Base-by-base conservation (phyloP, 73 alveolate genomes). In the Paramecium tetraurelia region DNA sequence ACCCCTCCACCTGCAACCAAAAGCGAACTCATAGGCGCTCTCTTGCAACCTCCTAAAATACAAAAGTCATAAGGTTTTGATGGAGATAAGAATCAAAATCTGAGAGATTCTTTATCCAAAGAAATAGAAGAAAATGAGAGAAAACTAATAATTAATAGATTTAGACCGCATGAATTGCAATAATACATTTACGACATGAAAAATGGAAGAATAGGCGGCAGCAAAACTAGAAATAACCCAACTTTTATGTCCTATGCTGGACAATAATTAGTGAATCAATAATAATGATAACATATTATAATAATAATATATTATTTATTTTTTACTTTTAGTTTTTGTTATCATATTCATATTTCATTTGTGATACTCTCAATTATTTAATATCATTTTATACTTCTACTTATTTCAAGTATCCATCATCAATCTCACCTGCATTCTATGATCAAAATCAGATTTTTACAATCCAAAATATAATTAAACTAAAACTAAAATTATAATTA, bases 191-290 rank as follows among this genome's bases (percentile, higher is more conserved):
- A 72, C 14, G 86, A 72, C 31, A 40, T 72, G 57, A 72, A 38
- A 40, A 72, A 72, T 72, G 86, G 86, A 72, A 72, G 59, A 40
- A 72, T 72, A 12, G 59, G 59, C 4, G 86, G 86, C 5, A 29
- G 18, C 14, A 72, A 38, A 72, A 72, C 59, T 4, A 72, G 86
- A 72, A 72, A 72, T 35, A 72, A 33, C 38, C 86, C 86, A 36
- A 72, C 86, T 12, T 72, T 72, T 72, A 72, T 72, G 86, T 72
- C 86, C n/a, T 72, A 72, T 72, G 86, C 86, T 16, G 86, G 86
- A 72, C 24, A 72, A 72, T 63, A 63, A 63, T 63, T 63, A 63
- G 84, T 63, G 27, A 63, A 63, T 63, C 46, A 20, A 63, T 63
- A 33, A 63, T 22, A 53, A 53, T 53, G 69, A 53, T 18, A 53